Conservation (phyloP, 1,139 yeast genomes). For the Saccharomycopsis phalli region DNA sequence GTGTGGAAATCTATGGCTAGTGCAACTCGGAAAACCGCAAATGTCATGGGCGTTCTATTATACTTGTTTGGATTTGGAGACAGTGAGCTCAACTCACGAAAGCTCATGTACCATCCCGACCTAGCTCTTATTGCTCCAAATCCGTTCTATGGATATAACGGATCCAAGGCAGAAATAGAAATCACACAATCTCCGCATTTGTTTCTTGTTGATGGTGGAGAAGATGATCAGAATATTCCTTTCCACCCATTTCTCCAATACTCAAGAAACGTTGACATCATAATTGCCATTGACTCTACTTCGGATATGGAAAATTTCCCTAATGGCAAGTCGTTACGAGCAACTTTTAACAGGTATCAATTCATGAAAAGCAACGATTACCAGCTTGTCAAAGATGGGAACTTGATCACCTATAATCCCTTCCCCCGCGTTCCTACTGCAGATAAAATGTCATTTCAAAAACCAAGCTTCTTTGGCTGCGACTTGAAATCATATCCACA, state of each 20-base stretch:
- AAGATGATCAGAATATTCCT: slow-evolving; percentile 56
- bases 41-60: slow-evolving; percentile 13
- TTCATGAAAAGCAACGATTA: slow-evolving; percentile 16
- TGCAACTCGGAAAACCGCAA: slow-evolving; percentile 12
- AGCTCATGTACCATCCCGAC: slow-evolving; percentile 22
- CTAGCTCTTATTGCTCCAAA: slow-evolving; percentile 34
- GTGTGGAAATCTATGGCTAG: slow-evolving; percentile 15
- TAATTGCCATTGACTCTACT: slow-evolving; percentile 49
- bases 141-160: slow-evolving; percentile 49
- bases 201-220: slow-evolving; percentile 60
- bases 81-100: not conserved
- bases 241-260: slow-evolving; percentile 49
- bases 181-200: slow-evolving; percentile 23
- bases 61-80: slow-evolving; percentile 14
- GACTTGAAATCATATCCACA: slow-evolving; percentile 28
- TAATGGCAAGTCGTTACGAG: slow-evolving; percentile 46
- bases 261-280: slow-evolving; percentile 44
- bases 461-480: slow-evolving; percentile 53
- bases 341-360: slow-evolving; percentile 26
- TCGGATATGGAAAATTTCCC: slow-evolving; percentile 56
- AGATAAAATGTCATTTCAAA: slow-evolving; percentile 28
- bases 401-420: slow-evolving; percentile 13
- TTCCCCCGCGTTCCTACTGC: slow-evolving; percentile 28
- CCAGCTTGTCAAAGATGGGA: not conserved
- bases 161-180: slow-evolving; percentile 21